These are phyloP conservation scores for Stagonosporopsis rhizophila DNA, from an alignment of 2,329 filamentous ascomycete species.

Conservation along the genomic window DNA sequence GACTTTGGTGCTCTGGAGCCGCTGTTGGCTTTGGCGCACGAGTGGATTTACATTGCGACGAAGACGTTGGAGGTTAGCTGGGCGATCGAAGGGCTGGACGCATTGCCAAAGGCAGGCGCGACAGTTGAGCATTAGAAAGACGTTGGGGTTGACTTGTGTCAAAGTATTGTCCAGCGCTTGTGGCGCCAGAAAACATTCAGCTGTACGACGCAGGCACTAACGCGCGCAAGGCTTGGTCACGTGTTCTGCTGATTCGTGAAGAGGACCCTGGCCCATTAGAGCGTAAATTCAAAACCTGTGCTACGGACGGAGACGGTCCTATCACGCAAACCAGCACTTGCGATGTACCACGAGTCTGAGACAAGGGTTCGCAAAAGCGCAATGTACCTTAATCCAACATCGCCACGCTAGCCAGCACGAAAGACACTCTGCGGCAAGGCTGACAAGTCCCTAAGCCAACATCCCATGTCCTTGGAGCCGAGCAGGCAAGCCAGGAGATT, in stretches of 20 bases:
- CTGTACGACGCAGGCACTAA: slow-evolving; percentile 12
- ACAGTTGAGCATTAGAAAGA: slow-evolving; percentile 53
- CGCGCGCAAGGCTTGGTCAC: slow-evolving; percentile 22
- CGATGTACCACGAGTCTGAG: slow-evolving; percentile 21
- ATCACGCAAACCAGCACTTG: slow-evolving; percentile 15
- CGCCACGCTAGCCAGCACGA: slow-evolving; percentile 7
- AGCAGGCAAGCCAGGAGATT: slow-evolving; percentile 14
- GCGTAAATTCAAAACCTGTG: slow-evolving; percentile 4
- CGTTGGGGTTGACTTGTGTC: slow-evolving; percentile 19
- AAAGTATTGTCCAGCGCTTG: not conserved
- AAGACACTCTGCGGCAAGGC: slow-evolving; percentile 16
- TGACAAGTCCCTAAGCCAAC: slow-evolving; percentile 15
- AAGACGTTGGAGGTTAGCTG: slow-evolving; percentile 28
- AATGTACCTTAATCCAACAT: slow-evolving; percentile 35
- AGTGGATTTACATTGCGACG: slow-evolving; percentile 31
- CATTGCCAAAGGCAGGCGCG: slow-evolving; percentile 54
- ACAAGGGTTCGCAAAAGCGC: slow-evolving; percentile 27
- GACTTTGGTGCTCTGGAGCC: slow-evolving; percentile 18
- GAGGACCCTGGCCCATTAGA: not conserved
- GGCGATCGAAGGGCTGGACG: slow-evolving; percentile 51
- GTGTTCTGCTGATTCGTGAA: not conserved
- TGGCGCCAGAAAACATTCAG: slow-evolving; percentile 25
- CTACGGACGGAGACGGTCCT: slow-evolving; percentile 4
- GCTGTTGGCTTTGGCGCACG: slow-evolving; percentile 25
- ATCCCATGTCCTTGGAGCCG: slow-evolving; percentile 11